Evolutionary conservation across 805 yeast species (phyloP), one percentile per base, ranked within the genome.

Genomic region (Ogataea chonburiensis): DNA sequence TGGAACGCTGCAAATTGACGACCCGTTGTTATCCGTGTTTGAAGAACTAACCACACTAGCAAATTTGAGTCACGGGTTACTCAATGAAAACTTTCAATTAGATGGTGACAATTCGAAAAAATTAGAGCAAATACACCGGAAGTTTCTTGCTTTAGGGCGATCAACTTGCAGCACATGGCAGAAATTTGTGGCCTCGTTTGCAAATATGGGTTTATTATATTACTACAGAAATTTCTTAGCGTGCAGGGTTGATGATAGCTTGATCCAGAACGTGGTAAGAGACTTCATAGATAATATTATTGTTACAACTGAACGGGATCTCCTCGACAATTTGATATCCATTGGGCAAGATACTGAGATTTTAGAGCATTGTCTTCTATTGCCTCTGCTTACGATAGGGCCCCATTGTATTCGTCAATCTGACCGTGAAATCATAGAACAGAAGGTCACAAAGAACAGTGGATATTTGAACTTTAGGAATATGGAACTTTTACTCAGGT

Each of bases 11-110:
- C 18, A 11, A n/a, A 28, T 21, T 7, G 41, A 23, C 34, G 60
- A 56, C 47, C 57, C 55, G 42, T 66, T 33, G 54, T 56, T 52
- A 50, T 53, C 3, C 48, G 62, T 43, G 48, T 58, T 36, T 49
- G 62, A 37, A 47, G 50, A 24, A 5, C 31, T 53, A 16, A 40
- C 54, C 9, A 17, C 14, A 3, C 17, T 55, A n/a, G 28, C 39
- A 23, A 43, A 40, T 20, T 18, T 40, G 19, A 53, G 50, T 2
- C n/a, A n/a, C n/a, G n/a, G n/a, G n/a, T n/a, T n/a, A n/a, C n/a
- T n/a, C n/a, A n/a, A n/a, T n/a, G n/a, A n/a, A n/a, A n/a, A n/a
- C n/a, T n/a, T n/a, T n/a, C n/a, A n/a, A n/a, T n/a, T n/a, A n/a
- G n/a, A n/a, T n/a, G n/a, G n/a, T n/a, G n/a, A n/a, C n/a, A n/a